Evolutionary conservation across 257 asterid species (phyloP), one percentile per base, ranked within the genome.

Genomic region (Solanum etuberosum): DNA sequence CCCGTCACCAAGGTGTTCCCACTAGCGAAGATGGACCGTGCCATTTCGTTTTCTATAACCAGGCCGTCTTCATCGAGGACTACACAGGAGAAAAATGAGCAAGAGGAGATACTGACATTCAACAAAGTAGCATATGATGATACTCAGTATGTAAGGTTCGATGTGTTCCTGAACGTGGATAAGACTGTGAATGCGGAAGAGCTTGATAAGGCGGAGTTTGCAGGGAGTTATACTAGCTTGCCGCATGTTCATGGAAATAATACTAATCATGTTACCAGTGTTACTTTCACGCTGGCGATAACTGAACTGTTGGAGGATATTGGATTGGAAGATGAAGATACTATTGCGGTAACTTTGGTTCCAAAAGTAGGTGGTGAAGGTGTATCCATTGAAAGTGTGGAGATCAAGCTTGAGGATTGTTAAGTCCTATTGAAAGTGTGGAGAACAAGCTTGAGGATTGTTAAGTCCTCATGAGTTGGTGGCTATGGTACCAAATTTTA

Each of bases 101-200:
- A 89, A 59, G 95, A 93, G 84, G 92, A 88, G 9, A 81, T 92
- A 10, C 88, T 92, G 7, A 90, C 91, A 6, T 92, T 92, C 32
- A 27, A 14, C 0, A 35, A 89, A 15, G 70, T 93, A 0, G 57
- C 67, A 0, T 54, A 88, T 0, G 94, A 93, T 29, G 15, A 90
- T 1, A 83, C 88, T 0, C 71, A 87, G 85, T 89, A 88, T 82
- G 37, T 93, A 2, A 91, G 92, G 87, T 92, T 93, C 37, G 94
- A 93, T 21, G 94, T 92, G 14, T 93, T 86, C 59, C 84, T 93
- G 68, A 93, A 93, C 88, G 96, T 89, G 23, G 95, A 92, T 48
- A 94, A 92, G 29, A 93, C 90, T 51, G 48, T 85, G 27, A 32
- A 65, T 2, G 85, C 91, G 3, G 8, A 11, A 9, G 90, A 90